Percentiles rank a stretch among this genome's conserved stretches.
Evolutionary conservation across 139 green algal species (phyloP).

Genomic region (Micromonas pusilla): DNA sequence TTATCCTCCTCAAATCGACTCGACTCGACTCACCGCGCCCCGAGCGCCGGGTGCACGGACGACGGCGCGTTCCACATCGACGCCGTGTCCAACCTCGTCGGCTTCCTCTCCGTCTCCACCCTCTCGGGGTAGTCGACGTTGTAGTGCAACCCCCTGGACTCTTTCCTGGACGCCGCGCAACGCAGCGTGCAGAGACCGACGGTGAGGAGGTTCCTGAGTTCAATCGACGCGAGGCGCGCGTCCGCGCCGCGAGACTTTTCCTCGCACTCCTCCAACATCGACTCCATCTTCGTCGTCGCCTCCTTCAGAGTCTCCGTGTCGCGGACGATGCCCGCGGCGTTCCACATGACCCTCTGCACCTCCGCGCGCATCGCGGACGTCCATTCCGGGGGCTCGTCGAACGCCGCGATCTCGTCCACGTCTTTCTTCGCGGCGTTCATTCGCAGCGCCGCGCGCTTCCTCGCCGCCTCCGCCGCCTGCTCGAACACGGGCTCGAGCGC

Average conservation of each 20-base stretch:
- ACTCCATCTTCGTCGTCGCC: slow-evolving; percentile 43
- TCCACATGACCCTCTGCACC: slow-evolving; percentile 80
- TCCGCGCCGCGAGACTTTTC: not conserved
- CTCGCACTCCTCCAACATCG: slow-evolving; percentile 54
- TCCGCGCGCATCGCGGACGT: slow-evolving; percentile 46
- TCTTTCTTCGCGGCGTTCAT: too few species aligned
- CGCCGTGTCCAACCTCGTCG: slow-evolving; percentile 48
- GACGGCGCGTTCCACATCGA: slow-evolving; percentile 32
- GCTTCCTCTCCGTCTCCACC: slow-evolving; percentile 36
- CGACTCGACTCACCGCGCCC: too few species aligned
- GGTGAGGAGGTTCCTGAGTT: slow-evolving; percentile 81
- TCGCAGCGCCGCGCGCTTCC: slow-evolving; percentile 3
- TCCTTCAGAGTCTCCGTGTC: slow-evolving; percentile 51
- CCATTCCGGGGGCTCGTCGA: slow-evolving; percentile 36
- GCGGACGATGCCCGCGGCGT: slow-evolving; percentile 77
- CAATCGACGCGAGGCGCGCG: slow-evolving; percentile 27
- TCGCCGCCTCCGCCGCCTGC: slow-evolving; percentile 19
- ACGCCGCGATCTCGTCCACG: slow-evolving; percentile 6
- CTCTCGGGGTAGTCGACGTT: slow-evolving; percentile 22
- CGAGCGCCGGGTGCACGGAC: not conserved
- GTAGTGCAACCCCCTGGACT: slow-evolving; percentile 75
- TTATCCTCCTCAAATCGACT: too few species aligned
- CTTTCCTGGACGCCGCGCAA: slow-evolving; percentile 66
- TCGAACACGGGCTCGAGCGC: slow-evolving; percentile 44
- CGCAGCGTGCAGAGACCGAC: slow-evolving; percentile 69